Base-by-base conservation (phyloP, 2,329 filamentous ascomycete genomes). In the Fusarium sp. region DNA sequence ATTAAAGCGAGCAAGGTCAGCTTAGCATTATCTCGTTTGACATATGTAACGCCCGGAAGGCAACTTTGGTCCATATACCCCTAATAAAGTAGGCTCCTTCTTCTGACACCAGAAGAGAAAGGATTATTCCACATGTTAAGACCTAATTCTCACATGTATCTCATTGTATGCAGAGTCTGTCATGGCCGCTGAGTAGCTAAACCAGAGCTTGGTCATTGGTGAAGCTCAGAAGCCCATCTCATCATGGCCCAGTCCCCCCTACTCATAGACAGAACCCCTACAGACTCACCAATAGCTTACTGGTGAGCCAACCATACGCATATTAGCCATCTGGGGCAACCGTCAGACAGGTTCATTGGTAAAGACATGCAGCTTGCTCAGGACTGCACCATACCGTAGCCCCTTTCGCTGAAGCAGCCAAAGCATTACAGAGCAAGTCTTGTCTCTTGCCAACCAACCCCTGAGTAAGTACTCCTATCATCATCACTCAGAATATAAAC, bases 151-250 rank as follows among this genome's bases (percentile, higher is more conserved):
- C 13, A 20, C 32, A 52, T 52, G 25, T 13, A 41, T 52, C 13
- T 41, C 11, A 22, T 8, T 15, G 16, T n/a, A 16, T 16, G 18
- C 12, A 5, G 20, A 9, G 5, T 22, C 13, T 5, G 18, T 11
- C 4, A 0, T 1, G 7, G 4, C 13, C 18, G 8, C 6, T 41
- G 15, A 8, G 16, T 41, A 18, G 4, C 7, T n/a, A 12, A 40
- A 18, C 22, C 8, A 6, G 24, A 8, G 6, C 8, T 20, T 27
- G 13, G 13, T 8, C 4, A 20, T 18, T 52, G 24, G 3, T 27
- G 34, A 52, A 20, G 18, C 5, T 41, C 13, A 22, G 22, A 22
- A 24, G 3, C 15, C 20, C 27, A 6, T n/a, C 29, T 29, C 46
- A 32, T 32, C n/a, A 11, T n/a, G 16, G 20, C 22, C 13, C 7